phyloP scores from a whole-genome alignment of 2,329 filamentous ascomycete species.

The Nothophaeocryptopus gaeumannii region DNA sequence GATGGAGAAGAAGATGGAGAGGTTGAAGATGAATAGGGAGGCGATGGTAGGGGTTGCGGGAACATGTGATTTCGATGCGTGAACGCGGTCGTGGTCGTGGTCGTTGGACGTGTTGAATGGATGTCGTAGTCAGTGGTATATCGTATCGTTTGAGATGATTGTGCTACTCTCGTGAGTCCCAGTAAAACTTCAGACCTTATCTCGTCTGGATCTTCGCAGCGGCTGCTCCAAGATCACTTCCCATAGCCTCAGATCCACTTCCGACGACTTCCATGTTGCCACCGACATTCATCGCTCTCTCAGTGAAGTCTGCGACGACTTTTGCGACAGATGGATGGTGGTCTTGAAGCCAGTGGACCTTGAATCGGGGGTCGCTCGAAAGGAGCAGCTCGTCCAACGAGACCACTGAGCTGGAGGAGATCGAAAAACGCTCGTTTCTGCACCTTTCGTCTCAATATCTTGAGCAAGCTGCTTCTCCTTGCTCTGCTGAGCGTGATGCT shows the following conservation, averaged over 20 bases:
- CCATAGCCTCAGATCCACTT: slow-evolving; percentile 31
- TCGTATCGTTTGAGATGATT: neutral
- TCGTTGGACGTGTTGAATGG: too few species aligned
- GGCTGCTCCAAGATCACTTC: slow-evolving; percentile 26
- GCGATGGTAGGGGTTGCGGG: too few species aligned
- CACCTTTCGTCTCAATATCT: neutral
- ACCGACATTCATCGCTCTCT: slow-evolving; percentile 20
- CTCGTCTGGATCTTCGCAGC: slow-evolving; percentile 16
- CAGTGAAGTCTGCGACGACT: slow-evolving; percentile 27
- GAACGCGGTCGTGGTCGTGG: too few species aligned
- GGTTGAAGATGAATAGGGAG: too few species aligned
- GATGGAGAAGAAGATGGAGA: too few species aligned
- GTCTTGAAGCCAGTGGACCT: slow-evolving; percentile 24
- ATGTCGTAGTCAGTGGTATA: too few species aligned
- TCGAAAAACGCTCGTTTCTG: slow-evolving; percentile 1
- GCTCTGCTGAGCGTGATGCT: slow-evolving; percentile 33
- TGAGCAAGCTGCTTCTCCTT: neutral
- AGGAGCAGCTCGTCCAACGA: slow-evolving; percentile 19
- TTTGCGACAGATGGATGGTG: slow-evolving; percentile 25
- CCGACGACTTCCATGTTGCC: slow-evolving; percentile 27
- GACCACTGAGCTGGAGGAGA: neutral
- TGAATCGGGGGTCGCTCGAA: slow-evolving; percentile 18
- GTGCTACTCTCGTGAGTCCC: slow-evolving; percentile 28
- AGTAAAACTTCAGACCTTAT: slow-evolving; percentile 23
- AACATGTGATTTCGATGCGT: too few species aligned